Percentiles rank a stretch among this genome's conserved stretches.
Evolutionary conservation across 106 monocot species (phyloP).

Genomic region (Acorus gramineus): DNA sequence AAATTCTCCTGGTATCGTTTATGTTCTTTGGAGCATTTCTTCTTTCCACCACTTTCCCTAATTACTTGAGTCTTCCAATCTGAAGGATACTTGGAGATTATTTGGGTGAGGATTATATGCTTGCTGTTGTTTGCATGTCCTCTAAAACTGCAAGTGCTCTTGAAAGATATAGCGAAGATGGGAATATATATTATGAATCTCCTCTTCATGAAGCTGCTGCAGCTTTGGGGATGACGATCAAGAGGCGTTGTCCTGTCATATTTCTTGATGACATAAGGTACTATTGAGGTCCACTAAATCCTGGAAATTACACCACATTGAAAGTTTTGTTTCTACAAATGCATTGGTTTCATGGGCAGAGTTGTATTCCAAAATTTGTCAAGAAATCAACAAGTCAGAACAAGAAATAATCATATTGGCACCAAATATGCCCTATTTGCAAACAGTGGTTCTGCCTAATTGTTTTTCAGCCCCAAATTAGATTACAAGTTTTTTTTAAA

Average conservation of each 20-base stretch:
- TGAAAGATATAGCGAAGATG: slow-evolving; percentile 13
- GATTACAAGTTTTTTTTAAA: too few species aligned
- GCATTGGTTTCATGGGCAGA: too few species aligned
- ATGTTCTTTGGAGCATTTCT: too few species aligned
- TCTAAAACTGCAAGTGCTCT: slow-evolving; percentile 15
- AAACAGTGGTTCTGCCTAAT: too few species aligned
- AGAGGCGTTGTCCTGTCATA: slow-evolving; percentile 19
- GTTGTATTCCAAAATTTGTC: too few species aligned
- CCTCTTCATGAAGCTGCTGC: slow-evolving; percentile 24
- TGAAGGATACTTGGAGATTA: slow-evolving; percentile 28
- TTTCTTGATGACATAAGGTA: slow-evolving; percentile 25
- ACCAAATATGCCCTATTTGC: too few species aligned
- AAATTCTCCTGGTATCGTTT: not conserved
- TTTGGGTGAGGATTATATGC: slow-evolving; percentile 30
- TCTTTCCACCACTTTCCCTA: not conserved
- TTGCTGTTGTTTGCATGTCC: slow-evolving; percentile 32
- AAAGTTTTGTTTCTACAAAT: too few species aligned
- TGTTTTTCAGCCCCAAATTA: too few species aligned
- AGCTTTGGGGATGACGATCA: slow-evolving; percentile 9
- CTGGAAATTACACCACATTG: too few species aligned
- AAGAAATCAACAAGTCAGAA: too few species aligned
- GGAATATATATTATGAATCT: slow-evolving; percentile 8
- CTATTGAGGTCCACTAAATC: too few species aligned
- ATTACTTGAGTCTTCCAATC: not conserved
- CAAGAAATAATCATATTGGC: too few species aligned